phyloP scores from a whole-genome alignment of 176 grass and related monocot genomes.

The Cenchrus purpureus region DNA sequence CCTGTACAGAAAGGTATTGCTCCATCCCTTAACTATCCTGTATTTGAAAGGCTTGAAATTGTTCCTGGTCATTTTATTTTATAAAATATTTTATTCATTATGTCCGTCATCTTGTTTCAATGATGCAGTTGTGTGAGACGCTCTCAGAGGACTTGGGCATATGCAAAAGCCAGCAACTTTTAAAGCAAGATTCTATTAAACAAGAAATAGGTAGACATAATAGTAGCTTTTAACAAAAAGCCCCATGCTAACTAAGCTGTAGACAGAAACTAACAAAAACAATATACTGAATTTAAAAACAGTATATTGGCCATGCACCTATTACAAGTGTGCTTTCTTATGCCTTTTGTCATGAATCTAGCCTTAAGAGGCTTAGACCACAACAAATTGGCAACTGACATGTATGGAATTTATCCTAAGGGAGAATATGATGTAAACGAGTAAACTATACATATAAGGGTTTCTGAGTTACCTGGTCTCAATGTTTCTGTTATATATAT shows the following conservation, averaged over 20 bases:
- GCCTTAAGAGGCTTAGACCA: constrained; percentile 25
- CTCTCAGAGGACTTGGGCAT: constrained; percentile 65
- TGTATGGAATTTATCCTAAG: constrained; percentile 11
- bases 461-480: constrained; percentile 36
- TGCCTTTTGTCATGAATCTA: constrained; percentile 23
- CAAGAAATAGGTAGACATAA: constrained; percentile 47
- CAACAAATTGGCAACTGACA: constrained; percentile 7
- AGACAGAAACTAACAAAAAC: constrained; percentile 37
- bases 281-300: constrained; percentile 28
- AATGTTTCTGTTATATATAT: constrained; percentile 15
- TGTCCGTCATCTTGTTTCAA: constrained; percentile 13
- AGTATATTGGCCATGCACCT: constrained; percentile 17
- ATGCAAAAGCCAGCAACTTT: constrained; percentile 54
- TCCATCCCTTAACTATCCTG: constrained; percentile 4
- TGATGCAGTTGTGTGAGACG: constrained; percentile 73
- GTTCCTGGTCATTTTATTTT: not conserved
- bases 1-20: constrained; percentile 73
- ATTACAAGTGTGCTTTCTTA: constrained; percentile 7
- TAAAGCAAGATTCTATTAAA: constrained; percentile 49
- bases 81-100: constrained; percentile 11
- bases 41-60: constrained; percentile 22
- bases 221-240: constrained; percentile 51
- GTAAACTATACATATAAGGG: constrained; percentile 39
- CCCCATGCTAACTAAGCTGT: constrained; percentile 23
- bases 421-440: constrained; percentile 29